phyloP scores from a whole-genome alignment of 1,284 basidiomycete genomes.

The Ceratorhiza oryzae-sativae region DNA sequence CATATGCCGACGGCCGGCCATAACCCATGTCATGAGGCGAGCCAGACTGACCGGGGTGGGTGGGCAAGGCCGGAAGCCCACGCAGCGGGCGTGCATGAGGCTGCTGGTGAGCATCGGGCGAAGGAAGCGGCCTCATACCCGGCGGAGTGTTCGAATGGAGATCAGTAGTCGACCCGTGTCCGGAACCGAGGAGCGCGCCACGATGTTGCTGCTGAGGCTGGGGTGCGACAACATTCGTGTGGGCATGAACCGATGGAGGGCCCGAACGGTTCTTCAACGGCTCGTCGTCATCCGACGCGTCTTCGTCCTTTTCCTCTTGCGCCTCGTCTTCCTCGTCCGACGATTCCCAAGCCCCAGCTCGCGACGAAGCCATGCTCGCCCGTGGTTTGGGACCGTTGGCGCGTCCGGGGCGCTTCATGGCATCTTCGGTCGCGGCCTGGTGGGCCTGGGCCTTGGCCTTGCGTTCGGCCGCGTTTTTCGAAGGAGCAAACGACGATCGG shows the following conservation, averaged over 20 bases:
- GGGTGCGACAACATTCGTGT: conserved; percentile 46
- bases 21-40: conserved; percentile 29
- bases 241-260: conserved; percentile 51
- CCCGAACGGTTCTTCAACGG: conserved; percentile 43
- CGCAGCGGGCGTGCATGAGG: conserved; percentile 43
- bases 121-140: conserved; percentile 39
- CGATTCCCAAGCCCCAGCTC: conserved; percentile 69
- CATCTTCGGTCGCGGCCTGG: conserved; percentile 77
- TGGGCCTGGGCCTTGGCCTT: conserved; percentile 83
- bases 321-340: conserved; percentile 83
- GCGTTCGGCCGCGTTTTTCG: conserved; percentile 79
- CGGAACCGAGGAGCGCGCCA: conserved; percentile 43
- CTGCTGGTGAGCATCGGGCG: conserved; percentile 43
- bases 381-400: conserved; percentile 59
- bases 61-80: conserved; percentile 46
- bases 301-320: conserved; percentile 72
- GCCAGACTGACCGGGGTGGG: conserved; percentile 13
- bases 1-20: conserved; percentile 7
- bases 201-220: conserved; percentile 47
- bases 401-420: conserved; percentile 73
- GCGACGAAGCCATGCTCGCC: conserved; percentile 55
- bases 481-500: conserved; percentile 81
- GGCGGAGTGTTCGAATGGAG: conserved; percentile 45
- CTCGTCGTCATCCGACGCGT: conserved; percentile 65
- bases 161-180: conserved; percentile 27